A percentile compares a stretch with the other conserved stretches of the same genome.
Evolutionary conservation across 1,139 yeast species (phyloP).

Genomic region (Nakaseomyces kungkrabaensis): DNA sequence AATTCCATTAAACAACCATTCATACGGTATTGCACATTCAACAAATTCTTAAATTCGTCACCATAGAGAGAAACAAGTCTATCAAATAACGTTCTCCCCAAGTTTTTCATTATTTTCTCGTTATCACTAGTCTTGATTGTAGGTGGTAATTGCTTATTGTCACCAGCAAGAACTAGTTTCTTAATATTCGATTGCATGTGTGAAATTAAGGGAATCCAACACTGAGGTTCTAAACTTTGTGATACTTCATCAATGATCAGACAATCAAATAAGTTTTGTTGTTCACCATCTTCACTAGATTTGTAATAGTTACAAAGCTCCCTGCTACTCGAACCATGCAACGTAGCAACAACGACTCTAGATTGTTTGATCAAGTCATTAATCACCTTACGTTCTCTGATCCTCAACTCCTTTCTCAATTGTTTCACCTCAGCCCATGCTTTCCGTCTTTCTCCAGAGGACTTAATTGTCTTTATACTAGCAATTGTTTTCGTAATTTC

Average conservation of each 20-base stretch:
- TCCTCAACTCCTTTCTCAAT: constrained; percentile 57
- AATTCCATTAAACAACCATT: constrained; percentile 67
- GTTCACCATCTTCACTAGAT: constrained; percentile 11
- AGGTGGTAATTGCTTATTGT: constrained; percentile 80
- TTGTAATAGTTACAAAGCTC: constrained; percentile 45
- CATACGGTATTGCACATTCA: constrained; percentile 84
- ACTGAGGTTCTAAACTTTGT: constrained; percentile 87
- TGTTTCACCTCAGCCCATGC: constrained; percentile 62
- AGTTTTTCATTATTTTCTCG: constrained; percentile 27
- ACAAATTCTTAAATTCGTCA: constrained; percentile 42
- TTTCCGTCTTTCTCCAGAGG: constrained; percentile 53
- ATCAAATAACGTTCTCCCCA: constrained; percentile 71
- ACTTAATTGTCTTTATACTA: constrained; percentile 54
- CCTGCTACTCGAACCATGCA: constrained; percentile 79
- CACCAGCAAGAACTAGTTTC: constrained; percentile 70
- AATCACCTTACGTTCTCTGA: constrained; percentile 56
- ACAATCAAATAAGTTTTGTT: constrained; percentile 51
- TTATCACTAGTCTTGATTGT: constrained; percentile 45
- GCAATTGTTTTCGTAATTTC: constrained; percentile 59
- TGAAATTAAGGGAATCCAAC: constrained; percentile 86
- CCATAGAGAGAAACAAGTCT: constrained; percentile 49
- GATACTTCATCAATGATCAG: constrained; percentile 92
- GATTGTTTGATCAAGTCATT: constrained; percentile 50
- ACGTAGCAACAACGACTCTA: constrained; percentile 66
- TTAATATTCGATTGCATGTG: constrained; percentile 44